Percentiles rank a stretch among this genome's conserved stretches.
Evolutionary conservation across 2,329 filamentous ascomycete species (phyloP).

Genomic region (Colletotrichum lupini): DNA sequence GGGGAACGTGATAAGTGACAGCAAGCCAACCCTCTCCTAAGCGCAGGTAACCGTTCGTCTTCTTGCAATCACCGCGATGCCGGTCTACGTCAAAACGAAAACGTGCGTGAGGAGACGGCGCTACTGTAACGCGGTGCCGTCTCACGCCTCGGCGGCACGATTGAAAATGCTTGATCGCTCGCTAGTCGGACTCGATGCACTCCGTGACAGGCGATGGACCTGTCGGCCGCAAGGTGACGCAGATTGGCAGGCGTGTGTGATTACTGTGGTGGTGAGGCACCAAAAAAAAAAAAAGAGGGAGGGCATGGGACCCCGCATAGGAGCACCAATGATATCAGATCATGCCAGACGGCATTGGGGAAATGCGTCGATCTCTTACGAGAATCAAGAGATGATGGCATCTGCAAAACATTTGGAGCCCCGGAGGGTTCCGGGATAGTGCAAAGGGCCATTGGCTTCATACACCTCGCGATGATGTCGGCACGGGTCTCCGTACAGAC

Average conservation of each 20-base stretch:
- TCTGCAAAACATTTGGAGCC: neutral
- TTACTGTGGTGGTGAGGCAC: neutral
- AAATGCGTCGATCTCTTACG: slow-evolving; percentile 18
- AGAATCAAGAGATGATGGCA: slow-evolving; percentile 26
- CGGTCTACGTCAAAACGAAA: neutral
- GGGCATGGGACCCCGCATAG: slow-evolving; percentile 26
- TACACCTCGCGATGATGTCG: slow-evolving; percentile 16
- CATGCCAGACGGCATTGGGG: neutral
- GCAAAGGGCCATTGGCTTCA: neutral
- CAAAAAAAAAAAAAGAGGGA: neutral
- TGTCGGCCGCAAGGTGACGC: neutral
- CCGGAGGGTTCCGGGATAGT: slow-evolving; percentile 10
- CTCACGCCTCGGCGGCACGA: neutral
- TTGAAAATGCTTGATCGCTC: neutral
- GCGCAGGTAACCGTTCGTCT: neutral
- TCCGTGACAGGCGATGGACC: neutral
- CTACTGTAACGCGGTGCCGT: neutral
- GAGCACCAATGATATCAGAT: slow-evolving; percentile 31
- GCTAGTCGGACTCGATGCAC: neutral
- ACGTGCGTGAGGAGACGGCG: neutral
- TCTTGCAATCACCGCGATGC: too few relatives aligned
- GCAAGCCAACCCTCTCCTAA: neutral
- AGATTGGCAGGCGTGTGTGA: neutral
- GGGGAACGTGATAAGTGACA: neutral
- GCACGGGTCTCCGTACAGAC: neutral